Evolutionary conservation across 164 flowering plant species (phyloP), one percentile per base, ranked within the genome.

Genomic region (Paratinospora sagittata): DNA sequence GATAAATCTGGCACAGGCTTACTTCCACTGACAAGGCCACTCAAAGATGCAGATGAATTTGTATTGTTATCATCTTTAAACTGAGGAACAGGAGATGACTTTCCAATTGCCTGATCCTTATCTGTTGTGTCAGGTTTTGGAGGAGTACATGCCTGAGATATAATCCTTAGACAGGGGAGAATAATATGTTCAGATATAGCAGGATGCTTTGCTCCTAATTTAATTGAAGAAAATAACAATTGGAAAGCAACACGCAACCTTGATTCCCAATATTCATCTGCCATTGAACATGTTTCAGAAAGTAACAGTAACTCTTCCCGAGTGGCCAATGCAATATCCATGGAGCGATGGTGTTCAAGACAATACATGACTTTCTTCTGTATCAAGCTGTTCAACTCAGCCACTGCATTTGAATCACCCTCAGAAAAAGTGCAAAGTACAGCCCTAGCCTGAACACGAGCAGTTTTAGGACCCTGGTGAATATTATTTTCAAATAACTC

Each of bases 201-300:
- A 80, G 99, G 99, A 89, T 96, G 99, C 64, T 85, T 88, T 52
- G 93, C 93, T 47, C 99, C 98, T 79, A 89, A 71, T 71, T 91
- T 93, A 39, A 96, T 90, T 36, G 99, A 89, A 64, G 96, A 84
- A 82, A 96, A 96, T 65, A 96, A 81, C 72, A 96, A 79, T 84
- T 93, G 97, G 75, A 96, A 96, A 69, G 87, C 97, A 80, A 91
- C 84, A 27, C 97, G 93, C 69, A 96, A 81, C 82, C 99, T 87
- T 52, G 99, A 84, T 74, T 96, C 99, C 99, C 99, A 96, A 63
- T 88, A 91, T 65, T 96, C 99, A 86, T 96, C 99, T 36, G 90
- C 78, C 73, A 91, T 79, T 23, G 97, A 89, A 80, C 97, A 96
- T 16, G 90, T 89, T 81, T 96, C 98, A 27, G 99, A 91, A 73